Base-by-base conservation (phyloP, 129 eudicot genomes). In the Lactuca saligna region DNA sequence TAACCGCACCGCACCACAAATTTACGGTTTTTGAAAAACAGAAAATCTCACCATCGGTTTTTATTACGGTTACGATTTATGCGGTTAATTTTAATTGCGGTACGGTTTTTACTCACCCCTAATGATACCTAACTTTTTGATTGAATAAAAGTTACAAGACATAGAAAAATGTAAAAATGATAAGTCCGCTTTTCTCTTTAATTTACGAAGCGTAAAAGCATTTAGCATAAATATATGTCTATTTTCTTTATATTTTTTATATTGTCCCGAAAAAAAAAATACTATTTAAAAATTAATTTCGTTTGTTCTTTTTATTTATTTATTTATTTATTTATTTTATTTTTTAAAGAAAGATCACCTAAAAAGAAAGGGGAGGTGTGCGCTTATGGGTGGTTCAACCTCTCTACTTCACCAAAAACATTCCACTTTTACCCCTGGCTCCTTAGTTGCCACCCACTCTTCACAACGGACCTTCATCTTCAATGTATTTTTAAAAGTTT, bases 371-470 rank as follows among this genome's bases (percentile, higher is more conserved):
- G 63, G 74, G 39, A 67, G 41, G 61, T 58, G 46, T 58, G 74
- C 68, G 59, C 68, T 46, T 57, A 33, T 75, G 49, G 73, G 74
- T 75, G 35, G 80, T 68, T 75, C 69, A 75, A 75, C 74, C 74
- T 67, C 80, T 67, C 80, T 59, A 68, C 74, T 68, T 75, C 69
- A 67, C 53, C 69, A 16, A 54, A 16, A 67, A 75, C 69, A 29
- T 58, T 20, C 35, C 54, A 57, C 39, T 72, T 54, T 54, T 62
- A 17, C 61, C 57, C 60, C 33, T 8, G 11, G 14, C 73, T 51
- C 62, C 62, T 67, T 76, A 76, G 64, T 76, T 68, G 80, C 80
- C 69, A 68, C 75, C 80, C 57, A 59, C 68, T 68, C 70, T 50
- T 59, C 48, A 34, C n/a, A 49, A 51, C 57, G 42, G 13, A 66